A percentile compares a stretch with the other conserved stretches of the same genome.
Evolutionary conservation across 2,329 filamentous ascomycete species (phyloP).

Genomic region (Pseudocercospora fuligena): DNA sequence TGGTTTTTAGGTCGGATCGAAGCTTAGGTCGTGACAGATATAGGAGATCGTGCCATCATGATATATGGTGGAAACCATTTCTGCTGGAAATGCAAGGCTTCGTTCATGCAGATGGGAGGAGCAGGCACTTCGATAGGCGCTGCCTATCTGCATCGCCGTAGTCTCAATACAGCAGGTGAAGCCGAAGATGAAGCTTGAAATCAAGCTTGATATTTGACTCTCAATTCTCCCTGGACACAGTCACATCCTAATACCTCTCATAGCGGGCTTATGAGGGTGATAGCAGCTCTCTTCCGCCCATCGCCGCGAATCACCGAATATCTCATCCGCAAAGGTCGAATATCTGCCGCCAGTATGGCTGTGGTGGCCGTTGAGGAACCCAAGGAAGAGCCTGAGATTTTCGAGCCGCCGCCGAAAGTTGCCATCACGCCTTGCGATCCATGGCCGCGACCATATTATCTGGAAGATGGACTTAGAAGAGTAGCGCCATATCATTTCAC

Average conservation of each 20-base stretch:
- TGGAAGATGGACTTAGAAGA: slow-evolving; percentile 81
- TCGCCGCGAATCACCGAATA: slow-evolving; percentile 58
- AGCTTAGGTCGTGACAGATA: background rate
- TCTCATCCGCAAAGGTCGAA: slow-evolving; percentile 53
- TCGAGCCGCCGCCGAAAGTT: slow-evolving; percentile 54
- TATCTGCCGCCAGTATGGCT: slow-evolving; percentile 35
- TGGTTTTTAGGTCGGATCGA: background rate
- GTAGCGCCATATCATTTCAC: slow-evolving; percentile 89
- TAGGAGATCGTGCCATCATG: background rate
- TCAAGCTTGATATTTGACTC: slow-evolving; percentile 9
- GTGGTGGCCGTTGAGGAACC: slow-evolving; percentile 34
- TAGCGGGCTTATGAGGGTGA: slow-evolving; percentile 22
- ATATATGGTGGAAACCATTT: background rate
- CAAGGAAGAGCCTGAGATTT: slow-evolving; percentile 41
- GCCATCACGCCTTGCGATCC: slow-evolving; percentile 61
- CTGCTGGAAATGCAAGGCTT: background rate
- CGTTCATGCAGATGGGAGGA: background rate
- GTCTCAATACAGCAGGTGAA: slow-evolving; percentile 4
- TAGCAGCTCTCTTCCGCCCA: slow-evolving; percentile 35
- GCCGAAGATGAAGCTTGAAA: slow-evolving; percentile 16
- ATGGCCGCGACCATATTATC: slow-evolving; percentile 74
- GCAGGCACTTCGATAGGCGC: background rate
- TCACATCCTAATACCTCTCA: background rate
- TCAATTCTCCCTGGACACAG: background rate
- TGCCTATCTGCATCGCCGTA: background rate